Percentiles rank a stretch among this genome's conserved stretches.
phyloP scores from a whole-genome alignment of 1,139 yeast genomes.

The Hyphopichia burtonii region DNA sequence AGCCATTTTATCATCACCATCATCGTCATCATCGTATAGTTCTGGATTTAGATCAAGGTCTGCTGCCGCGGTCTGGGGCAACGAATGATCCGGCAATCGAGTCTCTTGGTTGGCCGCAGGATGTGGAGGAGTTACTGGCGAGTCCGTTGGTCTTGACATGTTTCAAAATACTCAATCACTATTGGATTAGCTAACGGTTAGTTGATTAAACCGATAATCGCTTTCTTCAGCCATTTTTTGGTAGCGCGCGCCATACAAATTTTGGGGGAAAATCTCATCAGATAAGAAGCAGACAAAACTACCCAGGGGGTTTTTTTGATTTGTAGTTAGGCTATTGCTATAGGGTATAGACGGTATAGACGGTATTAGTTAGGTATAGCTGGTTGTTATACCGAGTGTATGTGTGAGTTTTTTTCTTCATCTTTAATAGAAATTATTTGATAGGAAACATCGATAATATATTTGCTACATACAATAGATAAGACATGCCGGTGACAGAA shows the following conservation, averaged over 20 bases:
- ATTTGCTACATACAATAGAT: no score
- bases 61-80: slow-evolving; percentile 16
- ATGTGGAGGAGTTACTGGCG: slow-evolving; percentile 49
- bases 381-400: no score
- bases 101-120: slow-evolving; percentile 48
- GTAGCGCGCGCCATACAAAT: not conserved
- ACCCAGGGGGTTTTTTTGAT: not conserved
- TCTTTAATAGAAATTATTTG: no score
- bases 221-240: not conserved
- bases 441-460: no score
- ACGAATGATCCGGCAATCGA: slow-evolving; percentile 27
- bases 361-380: no score
- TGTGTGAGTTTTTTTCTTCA: no score
- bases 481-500: slow-evolving; percentile 13
- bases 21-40: slow-evolving; percentile 29
- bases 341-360: no score
- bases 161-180: not conserved
- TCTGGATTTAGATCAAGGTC: slow-evolving; percentile 44
- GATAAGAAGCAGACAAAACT: not conserved
- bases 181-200: not conserved
- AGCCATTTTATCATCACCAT: slow-evolving; percentile 5
- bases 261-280: not conserved
- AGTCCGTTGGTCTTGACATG: not conserved
- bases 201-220: slow-evolving; percentile 1
- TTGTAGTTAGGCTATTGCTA: no score